Evolutionary conservation across 495 filamentous ascomycete genomes (phyloP), one percentile per base, ranked within the genome.

Genomic region (Podospora fimiseda): DNA sequence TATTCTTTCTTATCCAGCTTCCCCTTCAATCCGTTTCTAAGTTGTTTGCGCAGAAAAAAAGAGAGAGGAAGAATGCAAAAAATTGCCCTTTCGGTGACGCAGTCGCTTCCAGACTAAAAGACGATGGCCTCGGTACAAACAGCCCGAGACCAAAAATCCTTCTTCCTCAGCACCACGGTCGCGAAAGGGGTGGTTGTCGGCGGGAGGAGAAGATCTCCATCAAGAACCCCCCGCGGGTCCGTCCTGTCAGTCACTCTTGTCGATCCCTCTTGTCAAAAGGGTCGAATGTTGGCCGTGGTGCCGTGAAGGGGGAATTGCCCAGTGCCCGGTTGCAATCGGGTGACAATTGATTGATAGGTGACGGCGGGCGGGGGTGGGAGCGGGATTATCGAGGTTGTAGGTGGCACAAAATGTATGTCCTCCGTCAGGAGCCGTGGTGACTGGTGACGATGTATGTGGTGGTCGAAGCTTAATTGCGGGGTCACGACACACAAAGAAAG

Each of bases 191-290:
- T 71, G 67, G 69, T 60, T 62, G 63, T 63, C 68, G 73, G 64
- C 74, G 73, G 78, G 70, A n/a, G n/a, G n/a, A 60, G 71, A 70
- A 74, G 73, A 74, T 33, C 27, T 82, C 80, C 82, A 84, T 84
- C 66, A 82, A 81, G 73, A 68, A 62, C 54, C 61, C 61, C 50
- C 56, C 59, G 56, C 58, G 56, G 49, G 45, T 48, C 15, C 43
- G 44, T 49, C 51, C 36, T 21, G 39, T 20, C 23, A 38, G 36
- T 22, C 22, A 13, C 30, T 37, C 21, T 18, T 42, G 38, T 39
- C 27, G 16, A 41, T 54, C 23, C 37, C 30, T 40, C 55, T 40
- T 16, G 38, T 21, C 23, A 41, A 20, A 39, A 40, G 18, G 40
- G 44, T 4, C 42, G 5, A 30, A 45, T 46, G 36, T 14, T 38